Evolutionary conservation across 345 rosid species (phyloP), one percentile per base, ranked within the genome.

Genomic region (Hibiscus mutabilis): DNA sequence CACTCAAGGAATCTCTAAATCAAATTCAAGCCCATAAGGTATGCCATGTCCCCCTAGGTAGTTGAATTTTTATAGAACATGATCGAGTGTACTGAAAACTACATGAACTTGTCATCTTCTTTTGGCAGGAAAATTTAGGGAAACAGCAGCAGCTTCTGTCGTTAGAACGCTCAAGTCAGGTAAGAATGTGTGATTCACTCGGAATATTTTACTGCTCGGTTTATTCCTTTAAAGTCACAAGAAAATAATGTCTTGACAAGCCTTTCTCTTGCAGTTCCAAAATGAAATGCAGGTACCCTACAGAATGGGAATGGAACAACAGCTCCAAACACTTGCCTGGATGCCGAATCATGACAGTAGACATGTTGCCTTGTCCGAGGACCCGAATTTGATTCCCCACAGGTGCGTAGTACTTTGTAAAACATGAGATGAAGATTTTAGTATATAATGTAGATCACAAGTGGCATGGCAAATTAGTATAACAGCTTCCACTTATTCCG

Each of bases 1-100:
- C 88, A 15, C 79, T 87, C 76, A 79, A 82, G 72, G 89, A 87
- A 68, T 85, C 86, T 2, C 88, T 89, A 77, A 81, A 81, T 21
- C 86, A 73, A 52, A 74, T 89, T 70, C 87, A 71, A 63, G 75
- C 77, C 27, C 85, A 85, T 66, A 87, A 86, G 89, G 91, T 84
- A 79, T 75, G 72, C 51, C 55, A 58, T 73, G 62, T 42, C 19
- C 57, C 59, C 57, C 55, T 52, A 18, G 10, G 24, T 71, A 59
- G 27, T 33, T 52, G 46, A 14, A 11, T 42, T 42, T 42, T 2
- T 10, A 42, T 11, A 42, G 46, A 42, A 42, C 10, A 11, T 42
- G 46, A 11, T 42, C 7, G 65, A n/a, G 58, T 44, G 44, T 19
- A 1, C 13, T 35, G 49, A 19, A 62, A 37, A 35, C 27, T 19